phyloP scores from a whole-genome alignment of 1,284 basidiomycete genomes.

The Trichosporon inkin region DNA sequence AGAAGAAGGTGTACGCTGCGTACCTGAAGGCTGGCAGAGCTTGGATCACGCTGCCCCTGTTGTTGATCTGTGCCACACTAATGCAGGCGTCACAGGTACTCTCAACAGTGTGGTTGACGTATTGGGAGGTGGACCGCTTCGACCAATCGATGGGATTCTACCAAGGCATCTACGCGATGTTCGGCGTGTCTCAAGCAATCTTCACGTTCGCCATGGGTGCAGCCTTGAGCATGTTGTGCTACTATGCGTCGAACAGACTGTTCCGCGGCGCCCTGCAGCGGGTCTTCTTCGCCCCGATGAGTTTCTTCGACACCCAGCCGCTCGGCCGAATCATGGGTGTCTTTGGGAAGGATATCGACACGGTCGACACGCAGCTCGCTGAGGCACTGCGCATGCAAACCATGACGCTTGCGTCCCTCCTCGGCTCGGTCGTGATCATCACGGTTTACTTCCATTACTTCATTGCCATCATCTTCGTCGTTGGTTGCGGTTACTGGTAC shows the following conservation, averaged over 20 bases:
- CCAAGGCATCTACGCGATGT: constrained; percentile 65
- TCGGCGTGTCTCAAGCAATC: constrained; percentile 56
- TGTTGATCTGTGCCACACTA: constrained; percentile 57
- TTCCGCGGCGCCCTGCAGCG: constrained; percentile 58
- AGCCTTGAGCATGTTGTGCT: constrained; percentile 58
- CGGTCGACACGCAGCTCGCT: constrained; percentile 64
- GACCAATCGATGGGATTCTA: constrained; percentile 55
- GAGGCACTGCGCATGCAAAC: constrained; percentile 61
- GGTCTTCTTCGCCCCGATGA: constrained; percentile 65
- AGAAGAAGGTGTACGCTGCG: constrained; percentile 61
- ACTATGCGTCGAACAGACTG: constrained; percentile 59
- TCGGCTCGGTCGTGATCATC: constrained; percentile 63
- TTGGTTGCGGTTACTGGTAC: constrained; percentile 37
- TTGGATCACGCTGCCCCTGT: constrained; percentile 57
- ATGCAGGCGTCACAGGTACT: constrained; percentile 48
- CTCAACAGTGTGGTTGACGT: constrained; percentile 56
- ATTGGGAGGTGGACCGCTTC: constrained; percentile 61
- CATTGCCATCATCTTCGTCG: constrained; percentile 46
- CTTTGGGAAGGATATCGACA: constrained; percentile 62
- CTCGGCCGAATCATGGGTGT: constrained; percentile 62
- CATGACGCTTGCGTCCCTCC: constrained; percentile 35
- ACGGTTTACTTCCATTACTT: constrained; percentile 69
- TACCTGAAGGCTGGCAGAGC: constrained; percentile 66
- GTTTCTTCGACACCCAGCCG: constrained; percentile 66
- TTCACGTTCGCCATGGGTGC: constrained; percentile 63